Evolutionary conservation across 352 stramenopile species (phyloP), one percentile per base, ranked within the genome.

Genomic region (Phytopythium sindhum): DNA sequence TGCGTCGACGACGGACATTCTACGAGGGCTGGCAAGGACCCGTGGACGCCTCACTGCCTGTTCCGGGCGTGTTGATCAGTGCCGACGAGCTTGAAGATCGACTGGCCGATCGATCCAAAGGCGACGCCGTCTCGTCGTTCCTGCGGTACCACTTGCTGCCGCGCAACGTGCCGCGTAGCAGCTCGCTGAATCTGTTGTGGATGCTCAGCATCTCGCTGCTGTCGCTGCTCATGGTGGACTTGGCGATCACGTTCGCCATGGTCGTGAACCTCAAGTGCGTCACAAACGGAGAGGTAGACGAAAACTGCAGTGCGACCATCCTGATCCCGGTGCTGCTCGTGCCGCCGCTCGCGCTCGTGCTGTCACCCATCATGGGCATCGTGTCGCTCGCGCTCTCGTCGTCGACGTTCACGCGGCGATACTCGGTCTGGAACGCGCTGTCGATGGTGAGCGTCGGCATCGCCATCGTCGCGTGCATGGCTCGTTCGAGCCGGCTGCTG

Each of bases 251-350:
- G 45, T 87, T 91, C 47, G 82, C 81, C 51, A 89, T 90, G 56
- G 73, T 93, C 44, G 82, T 88, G 21, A 93, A 93, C 60, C 66
- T 93, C 26, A 88, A 89, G 60, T 93, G 84, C 51, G 84, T 91
- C 29, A 88, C 78, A 21, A 65, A 93, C 56, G 85, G 85, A 14
- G 74, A 87, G 57, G 80, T 91, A 24, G 81, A 91, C 33, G 67
- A 75, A 14, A 65, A 90, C 57, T 93, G 85, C 64, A 89, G 72
- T 39, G 82, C 80, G n/a, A 78, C 71, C 6, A 86, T 93, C 60
- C 80, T 93, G 66, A 73, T 89, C 15, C 85, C 85, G 4, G 83
- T 93, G 53, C 53, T 93, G 53, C 56, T 93, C 35, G 57, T 90
- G 19, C 84, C 84, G 31, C 85, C 85, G 24, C 70, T 94, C 28